phyloP scores from a whole-genome alignment of 164 flowering plant species.

The Umbilicus rupestris region DNA sequence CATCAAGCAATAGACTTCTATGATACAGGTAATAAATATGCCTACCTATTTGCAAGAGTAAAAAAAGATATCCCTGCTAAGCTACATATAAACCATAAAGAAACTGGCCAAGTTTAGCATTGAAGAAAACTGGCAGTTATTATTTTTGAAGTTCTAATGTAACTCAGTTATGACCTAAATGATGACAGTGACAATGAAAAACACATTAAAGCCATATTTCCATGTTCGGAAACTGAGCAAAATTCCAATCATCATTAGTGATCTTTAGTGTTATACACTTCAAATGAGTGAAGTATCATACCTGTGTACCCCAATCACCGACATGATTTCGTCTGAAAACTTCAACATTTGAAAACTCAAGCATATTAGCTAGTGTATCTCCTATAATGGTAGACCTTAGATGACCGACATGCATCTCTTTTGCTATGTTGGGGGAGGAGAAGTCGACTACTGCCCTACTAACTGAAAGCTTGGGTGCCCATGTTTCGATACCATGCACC shows the following conservation, averaged over 20 bases:
- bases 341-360: constrained; percentile 83
- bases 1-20: neutral
- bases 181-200: neutral
- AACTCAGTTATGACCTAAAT: neutral
- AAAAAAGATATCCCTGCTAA: neutral
- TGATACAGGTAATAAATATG: too few species aligned
- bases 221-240: too few species aligned
- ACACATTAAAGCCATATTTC: neutral
- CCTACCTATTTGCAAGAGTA: neutral
- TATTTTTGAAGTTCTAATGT: neutral
- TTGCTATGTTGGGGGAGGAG: constrained; percentile 96
- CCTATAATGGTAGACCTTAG: constrained; percentile 94
- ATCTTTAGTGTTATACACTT: too few species aligned
- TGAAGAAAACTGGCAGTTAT: neutral
- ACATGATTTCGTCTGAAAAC: constrained; percentile 94
- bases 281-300: constrained; percentile 13
- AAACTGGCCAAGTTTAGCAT: neutral
- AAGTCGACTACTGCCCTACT: constrained; percentile 84
- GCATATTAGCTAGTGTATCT: constrained; percentile 84
- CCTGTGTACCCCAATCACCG: constrained; percentile 99
- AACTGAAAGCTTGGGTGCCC: constrained; percentile 70
- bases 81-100: neutral
- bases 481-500: constrained; percentile 53
- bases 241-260: too few species aligned
- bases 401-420: constrained; percentile 99